phyloP scores from a whole-genome alignment of 2,329 filamentous ascomycete species.

The Ceratocystis cubensis region DNA sequence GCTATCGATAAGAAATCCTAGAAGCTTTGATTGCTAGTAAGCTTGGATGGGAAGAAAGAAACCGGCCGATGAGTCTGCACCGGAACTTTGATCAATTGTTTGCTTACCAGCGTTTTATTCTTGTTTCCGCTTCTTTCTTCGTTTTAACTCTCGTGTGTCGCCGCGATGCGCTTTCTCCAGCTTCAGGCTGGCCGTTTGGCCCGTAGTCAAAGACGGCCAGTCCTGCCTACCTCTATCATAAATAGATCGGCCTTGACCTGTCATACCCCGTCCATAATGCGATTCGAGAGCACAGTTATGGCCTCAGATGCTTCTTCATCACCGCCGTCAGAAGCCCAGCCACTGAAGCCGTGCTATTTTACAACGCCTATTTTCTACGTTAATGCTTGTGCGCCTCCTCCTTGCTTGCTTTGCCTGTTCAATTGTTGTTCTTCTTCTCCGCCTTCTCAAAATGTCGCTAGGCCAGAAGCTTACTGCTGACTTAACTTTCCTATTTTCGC shows the following conservation, averaged over 20 bases:
- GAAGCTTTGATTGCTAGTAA: not conserved
- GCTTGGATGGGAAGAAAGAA: not conserved
- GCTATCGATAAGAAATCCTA: constrained; percentile 12
- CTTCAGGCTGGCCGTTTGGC: constrained; percentile 1
- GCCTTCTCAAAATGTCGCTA: not conserved
- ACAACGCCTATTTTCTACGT: constrained; percentile 98
- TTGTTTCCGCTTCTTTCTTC: not conserved
- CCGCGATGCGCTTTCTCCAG: constrained; percentile 3
- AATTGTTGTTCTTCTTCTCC: not conserved
- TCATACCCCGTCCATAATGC: not conserved
- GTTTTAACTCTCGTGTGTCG: not conserved
- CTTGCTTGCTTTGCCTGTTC: not conserved
- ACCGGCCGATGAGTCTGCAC: not conserved
- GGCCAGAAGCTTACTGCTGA: not conserved
- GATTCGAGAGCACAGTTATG: not conserved
- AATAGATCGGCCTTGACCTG: not conserved
- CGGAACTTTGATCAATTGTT: not conserved
- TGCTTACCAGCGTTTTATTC: not conserved
- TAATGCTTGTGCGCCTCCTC: constrained; percentile 59
- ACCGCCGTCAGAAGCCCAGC: not conserved
- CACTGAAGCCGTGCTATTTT: constrained; percentile 74
- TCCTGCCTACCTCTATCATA: not conserved
- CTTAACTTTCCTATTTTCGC: not conserved
- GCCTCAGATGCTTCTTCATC: not conserved
- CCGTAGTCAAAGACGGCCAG: not conserved